Base-by-base conservation (phyloP, 306 rosid species). In the Carpinus viminea region DNA sequence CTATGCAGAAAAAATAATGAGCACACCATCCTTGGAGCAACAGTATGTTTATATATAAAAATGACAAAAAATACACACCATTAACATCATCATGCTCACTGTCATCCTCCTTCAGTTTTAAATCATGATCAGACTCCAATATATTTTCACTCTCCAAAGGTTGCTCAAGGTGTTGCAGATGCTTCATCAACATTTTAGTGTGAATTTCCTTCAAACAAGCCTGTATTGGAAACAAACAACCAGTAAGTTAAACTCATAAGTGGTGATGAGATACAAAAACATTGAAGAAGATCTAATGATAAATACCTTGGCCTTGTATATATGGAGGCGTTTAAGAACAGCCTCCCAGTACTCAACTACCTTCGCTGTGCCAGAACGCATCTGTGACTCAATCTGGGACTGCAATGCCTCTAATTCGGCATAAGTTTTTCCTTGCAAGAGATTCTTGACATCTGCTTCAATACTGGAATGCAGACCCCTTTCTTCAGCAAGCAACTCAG, bases 331-430 rank as follows among this genome's bases (percentile, higher is more conserved):
- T 81, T 93, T 91, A 38, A 92, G 78, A 83, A 95, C 88, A 68
- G 93, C 94, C 82, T 95, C 98, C n/a, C 98, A 95, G 83, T 89
- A 95, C 86, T 95, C 98, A 71, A 95, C 98, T 65, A 89, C 93
- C 86, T 94, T 92, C 47, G 97, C 98, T n/a, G 97, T 88, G 60
- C 98, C 98, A 68, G 92, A 88, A 72, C 91, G 93, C 98, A 95
- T 95, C 80, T 92, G 84, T 77, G 97, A 90, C 87, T 92, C 97
- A n/a, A 92, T 92, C 78, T 91, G 89, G 60, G 83, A 83, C 77
- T 78, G 91, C 61, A 95, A 79, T 60, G 88, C 97, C 83, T 88
- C 93, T 87, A 95, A 80, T 80, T 92, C 93, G 52, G 88, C 85
- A 46, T 85, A 87, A 31, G 89, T 86, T 87, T 90, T 95, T 66